phyloP scores from a whole-genome alignment of 176 grass and related monocot genomes.

The Avena eriantha region DNA sequence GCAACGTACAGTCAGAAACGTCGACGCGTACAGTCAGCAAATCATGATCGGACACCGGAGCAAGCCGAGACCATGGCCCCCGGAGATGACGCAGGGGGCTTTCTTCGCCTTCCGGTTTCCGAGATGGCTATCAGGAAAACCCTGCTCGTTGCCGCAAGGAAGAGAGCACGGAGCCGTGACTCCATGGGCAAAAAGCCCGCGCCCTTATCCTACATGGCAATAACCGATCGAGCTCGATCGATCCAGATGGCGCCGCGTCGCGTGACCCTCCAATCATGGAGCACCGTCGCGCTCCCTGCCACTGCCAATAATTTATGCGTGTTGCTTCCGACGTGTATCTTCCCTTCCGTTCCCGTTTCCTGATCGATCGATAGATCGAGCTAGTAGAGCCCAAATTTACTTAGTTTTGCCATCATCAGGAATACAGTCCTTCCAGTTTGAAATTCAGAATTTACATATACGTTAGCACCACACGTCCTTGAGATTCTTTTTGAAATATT shows the following conservation, averaged over 20 bases:
- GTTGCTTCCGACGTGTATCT: conserved; percentile 2
- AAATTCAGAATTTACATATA: not conserved
- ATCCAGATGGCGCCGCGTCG: conserved; percentile 29
- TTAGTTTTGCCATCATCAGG: not conserved
- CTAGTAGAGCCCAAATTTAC: not conserved
- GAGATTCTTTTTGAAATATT: no score
- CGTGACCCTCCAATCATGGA: conserved; percentile 45
- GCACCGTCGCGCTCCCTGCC: not conserved
- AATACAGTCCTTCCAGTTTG: not conserved
- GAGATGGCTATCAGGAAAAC: not conserved
- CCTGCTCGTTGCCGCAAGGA: conserved; percentile 50
- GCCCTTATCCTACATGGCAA: conserved; percentile 29
- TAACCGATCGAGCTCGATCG: not conserved
- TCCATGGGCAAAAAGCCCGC: conserved; percentile 38
- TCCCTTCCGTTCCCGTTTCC: not conserved
- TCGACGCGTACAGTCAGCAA: conserved; percentile 1
- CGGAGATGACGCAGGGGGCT: conserved; percentile 44
- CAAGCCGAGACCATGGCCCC: conserved; percentile 32
- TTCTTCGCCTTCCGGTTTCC: not conserved
- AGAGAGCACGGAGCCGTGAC: conserved; percentile 61
- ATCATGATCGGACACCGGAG: conserved; percentile 37
- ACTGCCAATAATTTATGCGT: conserved; percentile 52
- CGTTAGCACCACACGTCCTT: no score
- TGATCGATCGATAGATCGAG: not conserved
- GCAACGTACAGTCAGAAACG: not conserved